Base-by-base conservation (phyloP, 140 eudicot species). In the Flaveria floridana region DNA sequence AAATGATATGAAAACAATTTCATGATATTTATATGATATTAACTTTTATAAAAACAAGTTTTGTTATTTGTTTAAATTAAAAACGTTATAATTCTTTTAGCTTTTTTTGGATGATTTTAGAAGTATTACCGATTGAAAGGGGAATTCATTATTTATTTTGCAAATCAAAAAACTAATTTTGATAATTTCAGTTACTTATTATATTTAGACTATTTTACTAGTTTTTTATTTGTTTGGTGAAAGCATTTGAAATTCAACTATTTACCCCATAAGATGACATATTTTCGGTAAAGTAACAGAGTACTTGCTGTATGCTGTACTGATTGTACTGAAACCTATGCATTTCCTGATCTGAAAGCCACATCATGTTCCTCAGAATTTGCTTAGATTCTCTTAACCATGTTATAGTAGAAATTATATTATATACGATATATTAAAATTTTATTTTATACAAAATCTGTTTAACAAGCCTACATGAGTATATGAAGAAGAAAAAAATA, bases 301-400 rank as follows among this genome's bases (percentile, higher is more conserved):
- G 82, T 78, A 78, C 65, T 78, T 64, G 52, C 50, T 19, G 72
- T 34, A 62, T 37, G 48, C 19, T 12, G 61, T 67, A 57, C 76
- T 57, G 55, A 34, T 19, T n/a, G 78, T 72, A 37, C 82, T 63
- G 82, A 79, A 79, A 63, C 78, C 78, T 72, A 79, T 79, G 78
- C 78, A 52, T 79, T 65, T 72, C 69, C 74, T 72, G 78, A 79
- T 79, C 64, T 79, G 74, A 79, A 79, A 39, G 78, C 41, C 82
- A 72, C 78, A 72, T 72, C 82, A 72, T 63, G 72, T 70, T 78
- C 14, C 55, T 16, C 48, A 62, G 65, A 76, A 47, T 57, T 69
- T 77, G 47, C 63, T 50, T 20, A 59, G 82, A 76, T 76, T 76
- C 57, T 21, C 44, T 44, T 44, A 44, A 44, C 50, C 3, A 44